phyloP scores from a whole-genome alignment of 1,139 yeast genomes.

The Saccharomyces hybrid region DNA sequence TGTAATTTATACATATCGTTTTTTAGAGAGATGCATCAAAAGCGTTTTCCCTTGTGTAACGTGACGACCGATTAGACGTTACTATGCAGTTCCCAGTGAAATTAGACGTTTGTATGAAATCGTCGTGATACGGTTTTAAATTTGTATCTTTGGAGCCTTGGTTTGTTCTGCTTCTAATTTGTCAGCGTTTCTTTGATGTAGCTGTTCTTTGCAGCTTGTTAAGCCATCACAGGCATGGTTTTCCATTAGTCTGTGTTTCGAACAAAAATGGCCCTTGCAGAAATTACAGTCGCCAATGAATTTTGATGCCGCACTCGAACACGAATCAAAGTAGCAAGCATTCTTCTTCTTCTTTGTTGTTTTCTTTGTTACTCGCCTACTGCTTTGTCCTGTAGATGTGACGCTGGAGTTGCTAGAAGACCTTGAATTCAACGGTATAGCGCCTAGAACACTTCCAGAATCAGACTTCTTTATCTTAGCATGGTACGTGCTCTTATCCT shows the following conservation, averaged over 20 bases:
- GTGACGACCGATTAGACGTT: neutral
- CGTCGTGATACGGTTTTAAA: constrained; percentile 6
- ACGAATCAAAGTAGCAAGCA: constrained; percentile 40
- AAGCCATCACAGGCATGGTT: constrained; percentile 77
- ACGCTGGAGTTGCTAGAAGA: neutral
- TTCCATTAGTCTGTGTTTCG: constrained; percentile 79
- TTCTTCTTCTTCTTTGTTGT: constrained; percentile 21
- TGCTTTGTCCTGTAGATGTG: neutral
- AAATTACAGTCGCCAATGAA: constrained; percentile 85
- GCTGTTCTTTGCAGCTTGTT: constrained; percentile 71
- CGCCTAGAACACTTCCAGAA: neutral
- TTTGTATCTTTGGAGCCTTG: constrained; percentile 38
- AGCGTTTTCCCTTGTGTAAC: neutral
- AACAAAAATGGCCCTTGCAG: constrained; percentile 82
- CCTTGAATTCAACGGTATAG: neutral
- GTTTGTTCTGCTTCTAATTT: constrained; percentile 43
- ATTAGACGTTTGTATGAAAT: neutral
- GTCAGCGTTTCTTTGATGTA: constrained; percentile 53
- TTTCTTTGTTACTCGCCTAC: neutral
- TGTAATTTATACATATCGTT: neutral
- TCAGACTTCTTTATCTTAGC: neutral
- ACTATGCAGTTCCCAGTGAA: neutral
- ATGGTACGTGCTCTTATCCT: neutral
- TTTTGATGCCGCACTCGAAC: constrained; percentile 63
- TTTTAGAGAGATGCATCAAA: neutral